Evolutionary conservation across 2,329 filamentous ascomycete species (phyloP), one percentile per base, ranked within the genome.

Genomic region (Fonsecaea multimorphosa): DNA sequence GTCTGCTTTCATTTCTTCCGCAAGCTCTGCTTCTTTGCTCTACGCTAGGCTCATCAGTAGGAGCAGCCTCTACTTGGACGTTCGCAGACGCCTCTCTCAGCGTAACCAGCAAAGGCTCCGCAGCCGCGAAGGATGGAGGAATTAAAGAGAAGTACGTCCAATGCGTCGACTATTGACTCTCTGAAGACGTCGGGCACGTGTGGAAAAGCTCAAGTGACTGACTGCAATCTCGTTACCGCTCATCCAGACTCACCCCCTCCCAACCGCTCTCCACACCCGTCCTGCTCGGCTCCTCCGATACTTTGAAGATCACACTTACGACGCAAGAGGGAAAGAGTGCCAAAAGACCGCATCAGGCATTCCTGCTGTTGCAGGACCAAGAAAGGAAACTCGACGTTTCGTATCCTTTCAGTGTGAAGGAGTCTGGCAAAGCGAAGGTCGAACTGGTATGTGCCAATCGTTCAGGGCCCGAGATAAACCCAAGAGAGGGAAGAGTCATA

Each of bases 341-440:
- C 54, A 94, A 93, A 84, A 88, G 91, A 71, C 92, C 95, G 72
- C 95, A 99, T 79, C 95, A 99, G 80, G 93, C 93, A 5, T 97
- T 97, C 82, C 84, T 99, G 61, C 84, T 95, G 16, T 80, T 99
- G 64, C 89, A 87, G 73, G 93, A 98, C 72, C 81, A 85, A 11
- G 81, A 84, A 12, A 89, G 88, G 11, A 92, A 91, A 38, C 83
- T 99, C 54, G 93, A 98, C 78, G 89, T 93, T 27, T 93, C 93
- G 0, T 97, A 94, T 74, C 88, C 93, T 1, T 84, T 99, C 73
- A 89, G 82, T 11, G 82, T 96, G 55, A 97, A 96, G 82, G 91
- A 95, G 9, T 92, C 85, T 73, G 95, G 95, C 71, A 97, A 97
- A 81, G 92, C 87, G 24, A 89, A 88, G 62, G 84, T 97, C 34